phyloP scores from a whole-genome alignment of 108 stramenopile genomes.

The Aurantiochytrium sp. region DNA sequence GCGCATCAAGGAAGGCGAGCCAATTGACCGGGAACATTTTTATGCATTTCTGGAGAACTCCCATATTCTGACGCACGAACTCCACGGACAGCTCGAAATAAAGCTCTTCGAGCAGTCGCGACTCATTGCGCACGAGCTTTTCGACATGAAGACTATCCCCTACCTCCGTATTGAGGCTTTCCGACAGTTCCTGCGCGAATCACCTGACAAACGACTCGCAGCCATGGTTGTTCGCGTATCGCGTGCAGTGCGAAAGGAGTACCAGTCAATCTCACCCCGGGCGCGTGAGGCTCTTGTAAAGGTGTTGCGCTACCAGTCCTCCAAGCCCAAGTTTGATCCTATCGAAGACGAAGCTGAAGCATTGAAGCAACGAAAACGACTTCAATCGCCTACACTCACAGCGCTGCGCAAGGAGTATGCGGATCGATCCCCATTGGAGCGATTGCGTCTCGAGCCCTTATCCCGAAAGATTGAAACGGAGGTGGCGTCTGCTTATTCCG shows the following conservation, averaged over 20 bases:
- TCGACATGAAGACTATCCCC: neutral
- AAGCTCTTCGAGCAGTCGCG: neutral
- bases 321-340: neutral
- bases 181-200: neutral
- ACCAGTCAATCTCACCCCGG: neutral
- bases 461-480: neutral
- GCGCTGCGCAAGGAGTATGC: neutral
- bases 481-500: neutral
- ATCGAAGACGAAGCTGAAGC: neutral
- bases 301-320: neutral
- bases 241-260: neutral
- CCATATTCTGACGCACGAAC: neutral
- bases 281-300: neutral
- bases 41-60: neutral
- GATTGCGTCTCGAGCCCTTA: neutral
- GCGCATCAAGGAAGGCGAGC: neutral
- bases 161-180: neutral
- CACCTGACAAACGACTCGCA: neutral
- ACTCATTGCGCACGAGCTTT: neutral
- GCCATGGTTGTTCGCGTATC: neutral
- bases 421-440: neutral
- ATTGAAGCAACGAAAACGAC: neutral
- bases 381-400: neutral
- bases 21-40: neutral
- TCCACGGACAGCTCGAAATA: neutral